These are phyloP conservation scores for Eucalyptus guilfoylei DNA, from an alignment of 345 rosid genomes.

Conservation along the genomic window DNA sequence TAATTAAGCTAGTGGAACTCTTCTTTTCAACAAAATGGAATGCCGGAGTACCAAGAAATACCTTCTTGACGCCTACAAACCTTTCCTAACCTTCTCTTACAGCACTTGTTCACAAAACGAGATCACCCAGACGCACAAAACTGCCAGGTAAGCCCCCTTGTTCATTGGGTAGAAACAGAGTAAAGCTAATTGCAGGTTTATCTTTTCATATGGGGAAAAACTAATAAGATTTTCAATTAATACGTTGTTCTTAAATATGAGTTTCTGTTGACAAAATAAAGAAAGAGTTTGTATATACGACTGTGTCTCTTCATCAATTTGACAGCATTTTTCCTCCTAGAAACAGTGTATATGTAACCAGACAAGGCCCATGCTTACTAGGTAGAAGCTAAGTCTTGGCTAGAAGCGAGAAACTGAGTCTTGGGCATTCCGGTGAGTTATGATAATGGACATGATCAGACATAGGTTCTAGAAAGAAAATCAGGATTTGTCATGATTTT, in stretches of 20 bases:
- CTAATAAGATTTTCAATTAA: not conserved
- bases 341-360: not conserved
- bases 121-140: not conserved
- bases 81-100: not conserved
- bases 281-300: not conserved
- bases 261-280: not conserved
- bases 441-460: not conserved
- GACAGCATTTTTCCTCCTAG: not conserved
- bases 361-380: not conserved
- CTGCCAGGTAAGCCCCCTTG: not conserved
- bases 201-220: not conserved
- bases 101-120: not conserved
- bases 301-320: not conserved
- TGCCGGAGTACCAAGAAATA: not conserved
- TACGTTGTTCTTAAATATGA: not conserved
- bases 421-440: not conserved
- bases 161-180: not conserved
- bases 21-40: not conserved
- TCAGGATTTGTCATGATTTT: not conserved
- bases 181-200: not conserved
- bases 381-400: no score
- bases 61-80: not conserved
- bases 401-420: no score
- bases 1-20: no score
- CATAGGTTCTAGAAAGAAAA: not conserved